These are phyloP conservation scores for Mycena galopus DNA, from an alignment of 768 basidiomycete genomes.

Conservation along the genomic window DNA sequence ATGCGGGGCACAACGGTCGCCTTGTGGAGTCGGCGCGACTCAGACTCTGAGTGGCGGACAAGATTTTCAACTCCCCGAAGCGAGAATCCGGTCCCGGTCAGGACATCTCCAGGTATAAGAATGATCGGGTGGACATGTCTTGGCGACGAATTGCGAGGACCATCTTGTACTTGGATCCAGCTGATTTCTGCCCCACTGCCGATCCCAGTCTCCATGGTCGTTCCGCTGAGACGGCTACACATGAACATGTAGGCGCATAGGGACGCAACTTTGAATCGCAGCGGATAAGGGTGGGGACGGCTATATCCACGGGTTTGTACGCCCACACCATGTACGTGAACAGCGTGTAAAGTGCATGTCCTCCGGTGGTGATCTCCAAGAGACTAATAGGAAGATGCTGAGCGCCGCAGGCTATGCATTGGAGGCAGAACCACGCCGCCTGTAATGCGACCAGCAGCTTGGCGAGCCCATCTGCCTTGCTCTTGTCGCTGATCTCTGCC, in stretches of 20 bases:
- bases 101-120: no score
- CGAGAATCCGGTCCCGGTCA: no score
- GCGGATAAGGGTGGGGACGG: background rate
- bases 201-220: no score
- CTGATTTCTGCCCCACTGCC: background rate
- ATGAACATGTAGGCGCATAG: constrained; percentile 19
- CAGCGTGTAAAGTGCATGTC: constrained; percentile 8
- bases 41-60: no score
- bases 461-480: constrained; percentile 42
- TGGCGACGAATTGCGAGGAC: background rate
- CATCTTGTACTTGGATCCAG: background rate
- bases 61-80: no score
- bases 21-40: no score
- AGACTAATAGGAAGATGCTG: constrained; percentile 11
- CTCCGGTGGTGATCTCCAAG: constrained; percentile 5
- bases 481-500: constrained; percentile 41
- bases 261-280: background rate
- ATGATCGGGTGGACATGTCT: no score
- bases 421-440: constrained; percentile 38
- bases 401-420: background rate
- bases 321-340: constrained; percentile 22
- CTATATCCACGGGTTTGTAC: constrained; percentile 10
- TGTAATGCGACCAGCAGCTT: constrained; percentile 42
- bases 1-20: no score
- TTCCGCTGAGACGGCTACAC: constrained; percentile 5